Conservation (phyloP, 352 stramenopile species). For the Phytophthora europaea region DNA sequence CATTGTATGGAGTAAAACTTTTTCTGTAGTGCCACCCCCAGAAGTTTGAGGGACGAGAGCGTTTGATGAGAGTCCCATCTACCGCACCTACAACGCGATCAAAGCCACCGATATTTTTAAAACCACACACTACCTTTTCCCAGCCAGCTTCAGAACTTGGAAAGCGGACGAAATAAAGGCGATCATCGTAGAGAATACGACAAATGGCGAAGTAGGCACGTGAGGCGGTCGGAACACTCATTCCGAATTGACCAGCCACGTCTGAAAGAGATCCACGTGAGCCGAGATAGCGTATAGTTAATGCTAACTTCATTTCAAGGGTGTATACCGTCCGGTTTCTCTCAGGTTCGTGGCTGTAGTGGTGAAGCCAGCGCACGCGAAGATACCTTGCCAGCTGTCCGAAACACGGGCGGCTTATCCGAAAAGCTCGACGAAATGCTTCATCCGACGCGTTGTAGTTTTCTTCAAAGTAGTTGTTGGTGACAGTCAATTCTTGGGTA, state of each 20-base stretch:
- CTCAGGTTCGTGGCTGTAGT: not conserved
- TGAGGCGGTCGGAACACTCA: not conserved
- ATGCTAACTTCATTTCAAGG: not conserved
- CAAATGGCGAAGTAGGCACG: not conserved
- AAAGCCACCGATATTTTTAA: not conserved
- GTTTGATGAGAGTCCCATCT: too few relatives aligned
- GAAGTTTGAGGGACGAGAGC: too few relatives aligned
- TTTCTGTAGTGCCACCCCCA: too few relatives aligned
- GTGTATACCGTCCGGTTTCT: not conserved
- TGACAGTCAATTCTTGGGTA: not conserved
- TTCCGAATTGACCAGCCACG: not conserved
- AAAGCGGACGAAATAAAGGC: not conserved
- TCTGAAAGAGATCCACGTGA: conserved; percentile 1
- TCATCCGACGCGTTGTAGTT: not conserved
- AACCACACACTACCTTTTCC: not conserved
- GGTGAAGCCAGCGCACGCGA: not conserved
- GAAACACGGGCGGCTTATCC: not conserved
- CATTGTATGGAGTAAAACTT: too few relatives aligned
- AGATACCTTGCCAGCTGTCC: not conserved
- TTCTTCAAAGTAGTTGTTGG: too few relatives aligned
- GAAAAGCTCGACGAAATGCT: not conserved
- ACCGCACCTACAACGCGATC: too few relatives aligned
- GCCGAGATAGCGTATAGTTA: not conserved
- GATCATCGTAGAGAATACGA: conserved; percentile 5
- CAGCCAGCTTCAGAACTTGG: not conserved